Evolutionary conservation across 2,329 filamentous ascomycete genomes (phyloP), one percentile per base, ranked within the genome.

Genomic region (Xylaria multiplex): DNA sequence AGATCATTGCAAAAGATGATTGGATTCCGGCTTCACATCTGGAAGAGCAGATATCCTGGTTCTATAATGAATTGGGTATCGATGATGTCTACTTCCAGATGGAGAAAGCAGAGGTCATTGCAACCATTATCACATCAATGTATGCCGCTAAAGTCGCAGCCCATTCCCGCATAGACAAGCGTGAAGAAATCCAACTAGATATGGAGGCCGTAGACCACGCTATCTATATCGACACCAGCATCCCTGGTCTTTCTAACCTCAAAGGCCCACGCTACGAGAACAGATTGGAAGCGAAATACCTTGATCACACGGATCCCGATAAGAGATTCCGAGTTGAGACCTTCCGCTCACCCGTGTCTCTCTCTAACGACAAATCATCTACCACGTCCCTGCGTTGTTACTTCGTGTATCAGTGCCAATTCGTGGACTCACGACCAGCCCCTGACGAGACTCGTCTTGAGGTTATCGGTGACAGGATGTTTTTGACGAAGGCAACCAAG

Each of bases 61-160:
- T 99, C 84, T 99, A 99, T 84, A 92, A 96, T 78, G 91, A 96
- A 79, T 88, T 99, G 27, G 96, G 96, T 73, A 99, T 99, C 74
- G 96, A 99, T 76, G 96, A 97, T 84, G 95, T 97, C 81, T 98
- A 97, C 85, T 98, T 98, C 83, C 90, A 94, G 77, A 93, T 95
- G 71, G 94, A 97, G 83, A 88, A 86, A 4, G 91, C 91, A 19
- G 89, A 92, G 62, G 93, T 93, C 65, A 96, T 99, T 76, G 91
- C 93, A 72, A 96, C 91, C 79, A 93, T 97, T 78, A 94, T 99
- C 77, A 95, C 95, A 67, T 97, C 95, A 11, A 88, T 99, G 55
- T 99, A 98, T 77, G 96, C 96, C 60, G 96, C 95, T 78, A 98
- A 98, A 83, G 90, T 98, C 53, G 96, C 96, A 43, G 94, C 96